phyloP scores from a whole-genome alignment of 768 basidiomycete species.

The Pisolithus microcarpus region DNA sequence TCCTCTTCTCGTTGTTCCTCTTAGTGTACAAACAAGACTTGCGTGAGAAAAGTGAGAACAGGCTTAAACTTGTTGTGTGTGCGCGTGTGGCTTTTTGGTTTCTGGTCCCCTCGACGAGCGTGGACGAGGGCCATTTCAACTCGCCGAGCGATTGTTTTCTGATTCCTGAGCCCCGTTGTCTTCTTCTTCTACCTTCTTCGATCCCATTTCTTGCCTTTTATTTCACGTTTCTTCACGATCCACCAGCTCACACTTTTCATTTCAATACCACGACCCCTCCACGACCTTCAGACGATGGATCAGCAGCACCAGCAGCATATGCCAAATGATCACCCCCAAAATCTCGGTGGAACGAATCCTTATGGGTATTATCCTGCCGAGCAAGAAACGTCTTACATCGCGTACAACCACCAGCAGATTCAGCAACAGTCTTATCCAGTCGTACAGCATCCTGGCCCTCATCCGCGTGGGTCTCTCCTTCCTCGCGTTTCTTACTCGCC shows the following conservation, averaged over 20 bases:
- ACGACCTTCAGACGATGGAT: conserved; percentile 36
- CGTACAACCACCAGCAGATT: conserved; percentile 40
- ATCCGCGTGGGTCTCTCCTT: conserved; percentile 68
- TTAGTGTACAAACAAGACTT: conserved; percentile 4
- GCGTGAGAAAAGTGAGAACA: background rate
- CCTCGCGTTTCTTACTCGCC: conserved; percentile 34
- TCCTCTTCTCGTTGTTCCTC: background rate
- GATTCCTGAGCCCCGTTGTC: conserved; percentile 13
- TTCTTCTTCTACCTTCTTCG: conserved; percentile 29
- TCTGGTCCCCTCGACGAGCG: conserved; percentile 19
- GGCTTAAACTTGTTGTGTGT: conserved; percentile 6
- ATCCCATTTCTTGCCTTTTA: conserved; percentile 28
- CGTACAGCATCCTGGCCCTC: conserved; percentile 49
- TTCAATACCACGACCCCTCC: conserved; percentile 28
- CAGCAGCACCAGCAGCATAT: conserved; percentile 41
- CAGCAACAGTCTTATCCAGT: conserved; percentile 47
- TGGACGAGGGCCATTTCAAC: conserved; percentile 21
- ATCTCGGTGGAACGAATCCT: conserved; percentile 32
- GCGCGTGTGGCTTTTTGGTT: conserved; percentile 12
- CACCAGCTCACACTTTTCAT: conserved; percentile 28
- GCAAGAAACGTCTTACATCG: conserved; percentile 50
- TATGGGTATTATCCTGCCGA: conserved; percentile 50
- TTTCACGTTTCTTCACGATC: conserved; percentile 29
- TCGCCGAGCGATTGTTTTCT: conserved; percentile 19
- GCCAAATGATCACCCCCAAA: conserved; percentile 40